Evolutionary conservation across 1,284 basidiomycete genomes (phyloP), one percentile per base, ranked within the genome.

Genomic region (Ceratobasidium theobromae): DNA sequence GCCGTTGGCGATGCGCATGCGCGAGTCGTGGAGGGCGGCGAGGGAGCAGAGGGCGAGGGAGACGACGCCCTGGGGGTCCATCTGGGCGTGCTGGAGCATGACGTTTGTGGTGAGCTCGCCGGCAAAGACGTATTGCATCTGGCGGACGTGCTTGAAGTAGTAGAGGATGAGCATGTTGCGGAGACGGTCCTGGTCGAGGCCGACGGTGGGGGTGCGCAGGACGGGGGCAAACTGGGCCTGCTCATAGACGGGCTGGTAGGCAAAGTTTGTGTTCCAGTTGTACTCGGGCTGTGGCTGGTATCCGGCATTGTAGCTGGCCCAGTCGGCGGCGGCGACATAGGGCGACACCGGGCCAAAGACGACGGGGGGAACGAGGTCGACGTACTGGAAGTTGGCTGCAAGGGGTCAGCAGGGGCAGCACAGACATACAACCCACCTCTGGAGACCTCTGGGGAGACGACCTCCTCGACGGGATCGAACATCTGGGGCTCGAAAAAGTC

Each of bases 1-100:
- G 21, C 84, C 85, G 70, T 82, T 83, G 23, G 83, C 80, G 41
- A 86, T 80, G 46, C 84, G 85, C 73, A 82, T 79, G 51, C 82
- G 82, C 65, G 81, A 83, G 71, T 82, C 82, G 74, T 91, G 88
- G 48, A 89, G 79, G 72, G 82, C 84, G 38, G 88, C 84, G 64
- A 91, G 79, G n/a, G 89, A 88, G 74, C 85, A 88, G 80, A 1
- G 86, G 80, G 66, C 84, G 77, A 88, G 90, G 73, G 18, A 69
- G 32, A 70, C 70, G 70, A 67, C 70, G 68, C 69, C 69, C 57
- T 46, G 54, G 18, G 64, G 70, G 46, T 67, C 67, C 51, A 38
- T 48, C 28, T 43, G 65, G 23, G 69, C 60, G 35, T 67, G 55
- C n/a, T 69, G 60, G 33, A 67, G 53, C 68, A 71, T 69, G 16